Conservation (phyloP, 2,329 filamentous ascomycete genomes). For the Purpureocillium takamizusanense region DNA sequence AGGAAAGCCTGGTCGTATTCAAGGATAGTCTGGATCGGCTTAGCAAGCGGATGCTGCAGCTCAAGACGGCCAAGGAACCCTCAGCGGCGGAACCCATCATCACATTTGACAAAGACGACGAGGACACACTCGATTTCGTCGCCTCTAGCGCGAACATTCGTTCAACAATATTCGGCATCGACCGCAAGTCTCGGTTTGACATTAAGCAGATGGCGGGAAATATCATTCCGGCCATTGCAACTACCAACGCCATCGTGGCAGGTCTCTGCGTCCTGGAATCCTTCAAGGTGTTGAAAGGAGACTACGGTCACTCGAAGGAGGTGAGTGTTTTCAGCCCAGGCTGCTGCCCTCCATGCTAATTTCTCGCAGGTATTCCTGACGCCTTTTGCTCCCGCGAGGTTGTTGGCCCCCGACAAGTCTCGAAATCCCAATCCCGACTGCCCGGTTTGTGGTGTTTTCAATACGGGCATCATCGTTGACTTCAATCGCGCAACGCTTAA, state of each 20-base stretch:
- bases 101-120: constrained; percentile 93
- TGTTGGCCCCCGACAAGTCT: constrained; percentile 48
- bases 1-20: constrained; percentile 81
- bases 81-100: constrained; percentile 55
- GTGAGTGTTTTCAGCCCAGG: constrained; percentile 26
- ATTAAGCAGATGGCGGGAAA: constrained; percentile 99
- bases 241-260: constrained; percentile 93
- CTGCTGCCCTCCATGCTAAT: not conserved
- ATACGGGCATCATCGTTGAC: constrained; percentile 60
- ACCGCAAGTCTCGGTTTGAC: constrained; percentile 83
- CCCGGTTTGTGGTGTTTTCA: constrained; percentile 70
- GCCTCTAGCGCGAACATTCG: constrained; percentile 83
- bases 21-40: constrained; percentile 73
- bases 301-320: constrained; percentile 67
- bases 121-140: constrained; percentile 91
- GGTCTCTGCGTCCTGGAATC: constrained; percentile 86
- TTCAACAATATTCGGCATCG: constrained; percentile 82
- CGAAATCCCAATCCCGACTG: constrained; percentile 70
- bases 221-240: constrained; percentile 97
- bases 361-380: constrained; percentile 63
- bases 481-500: constrained; percentile 63
- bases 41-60: constrained; percentile 60
- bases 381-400: constrained; percentile 48
- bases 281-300: constrained; percentile 75
- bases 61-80: constrained; percentile 41